Base-by-base conservation (phyloP, 352 stramenopile genomes). In the Phytophthora pini region DNA sequence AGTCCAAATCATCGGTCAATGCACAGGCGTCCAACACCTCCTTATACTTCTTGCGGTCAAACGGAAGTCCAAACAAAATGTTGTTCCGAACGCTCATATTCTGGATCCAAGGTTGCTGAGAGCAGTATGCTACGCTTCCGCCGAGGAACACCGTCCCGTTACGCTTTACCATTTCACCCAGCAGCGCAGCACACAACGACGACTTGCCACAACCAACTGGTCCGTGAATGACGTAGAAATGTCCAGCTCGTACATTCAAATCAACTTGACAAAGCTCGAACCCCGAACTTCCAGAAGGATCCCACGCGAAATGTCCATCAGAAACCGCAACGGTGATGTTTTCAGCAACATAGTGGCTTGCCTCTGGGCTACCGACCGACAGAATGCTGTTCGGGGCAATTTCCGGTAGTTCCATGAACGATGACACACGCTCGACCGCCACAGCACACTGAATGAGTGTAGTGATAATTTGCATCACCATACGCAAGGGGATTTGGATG, bases 391-490 rank as follows among this genome's bases (percentile, higher is more conserved):
- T 43, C 17, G 15, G 38, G 17, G 15, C 12, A 43, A 22, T 22
- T 43, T 43, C 38, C 38, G 12, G 15, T 20, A 43, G 13, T 20
- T 43, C 13, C 38, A 43, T 17, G 12, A 43, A 22, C 38, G 11
- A 43, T 43, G 38, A 43, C 13, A 43, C 38, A 17, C 38, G 38
- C 15, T 43, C 38, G 15, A 43, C 11, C 10, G 38, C 38, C 38
- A 22, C 32, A 39, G 32, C 32, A 39, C 9, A 39, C 12, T 43
- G 38, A 17, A 17, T 43, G 12, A 43, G 10, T 22, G 12, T 43
- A 43, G 38, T 43, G 12, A 43, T 39, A 39, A 39, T 39, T 39
- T 39, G 32, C 32, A 39, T 43, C 38, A 43, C 15, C 38, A 43
- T 22, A 15, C 38, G 38, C 38, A 43, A 17, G 12, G 10, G 38